A percentile compares a stretch with the other conserved stretches of the same genome.
Evolutionary conservation across 2,329 filamentous ascomycete species (phyloP).

Genomic region (Calonectria pauciramosa): DNA sequence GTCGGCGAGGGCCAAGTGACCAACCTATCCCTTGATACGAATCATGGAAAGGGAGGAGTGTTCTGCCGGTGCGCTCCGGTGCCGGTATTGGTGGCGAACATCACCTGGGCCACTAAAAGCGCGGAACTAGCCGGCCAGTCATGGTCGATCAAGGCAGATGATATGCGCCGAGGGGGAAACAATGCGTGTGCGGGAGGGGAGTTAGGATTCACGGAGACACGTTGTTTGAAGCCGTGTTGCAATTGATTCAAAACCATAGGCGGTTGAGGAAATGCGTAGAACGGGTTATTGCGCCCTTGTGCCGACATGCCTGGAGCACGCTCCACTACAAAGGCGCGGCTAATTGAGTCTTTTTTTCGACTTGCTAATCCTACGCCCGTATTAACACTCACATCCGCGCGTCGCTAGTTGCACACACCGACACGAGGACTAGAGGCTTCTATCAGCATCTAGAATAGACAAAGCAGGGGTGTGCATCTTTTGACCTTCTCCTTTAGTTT

Average conservation of each 20-base stretch:
- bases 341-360: constrained; percentile 7
- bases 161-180: too few species aligned
- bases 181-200: not conserved
- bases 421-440: not conserved
- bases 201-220: not conserved
- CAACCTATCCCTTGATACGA: not conserved
- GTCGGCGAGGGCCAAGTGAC: not conserved
- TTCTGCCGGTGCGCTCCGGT: not conserved
- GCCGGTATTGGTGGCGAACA: not conserved
- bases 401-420: not conserved
- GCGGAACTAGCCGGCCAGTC: not conserved
- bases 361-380: not conserved
- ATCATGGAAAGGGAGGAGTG: not conserved
- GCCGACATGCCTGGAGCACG: not conserved
- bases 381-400: not conserved
- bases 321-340: constrained; percentile 3
- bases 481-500: not conserved
- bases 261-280: not conserved
- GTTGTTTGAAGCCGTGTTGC: not conserved
- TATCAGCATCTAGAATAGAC: not conserved
- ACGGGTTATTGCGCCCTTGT: not conserved
- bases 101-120: not conserved
- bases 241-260: not conserved
- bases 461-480: not conserved
- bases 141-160: not conserved